A percentile compares a stretch with the other conserved stretches of the same genome.
These are phyloP conservation scores for Graphilbum fragrans DNA, from an alignment of 2,329 filamentous ascomycete genomes.

Conservation along the genomic window DNA sequence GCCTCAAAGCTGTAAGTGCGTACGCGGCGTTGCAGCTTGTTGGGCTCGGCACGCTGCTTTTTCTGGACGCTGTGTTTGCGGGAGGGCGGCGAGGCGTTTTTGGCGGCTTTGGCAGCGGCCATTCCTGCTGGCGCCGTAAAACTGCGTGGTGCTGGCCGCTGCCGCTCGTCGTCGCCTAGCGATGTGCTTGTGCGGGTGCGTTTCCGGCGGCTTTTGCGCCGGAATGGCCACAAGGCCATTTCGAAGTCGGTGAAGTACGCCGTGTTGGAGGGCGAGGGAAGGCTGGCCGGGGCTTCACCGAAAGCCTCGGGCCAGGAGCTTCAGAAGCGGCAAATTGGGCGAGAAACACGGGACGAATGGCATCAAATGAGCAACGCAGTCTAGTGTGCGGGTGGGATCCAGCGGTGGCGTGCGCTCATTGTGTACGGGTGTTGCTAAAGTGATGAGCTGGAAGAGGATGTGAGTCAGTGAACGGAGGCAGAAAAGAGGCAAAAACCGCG, in stretches of 20 bases:
- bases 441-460: background rate
- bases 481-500: background rate
- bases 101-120: slow-evolving; percentile 14
- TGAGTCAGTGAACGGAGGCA: background rate
- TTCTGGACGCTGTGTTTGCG: slow-evolving; percentile 21
- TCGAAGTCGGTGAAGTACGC: background rate
- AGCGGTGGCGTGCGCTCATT: too few relatives aligned
- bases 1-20: slow-evolving; percentile 52
- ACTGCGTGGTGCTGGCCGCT: slow-evolving; percentile 9
- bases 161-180: slow-evolving; percentile 35
- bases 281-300: background rate
- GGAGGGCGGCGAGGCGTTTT: slow-evolving; percentile 7
- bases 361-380: too few relatives aligned
- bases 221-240: slow-evolving; percentile 80
- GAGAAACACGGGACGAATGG: background rate
- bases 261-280: background rate
- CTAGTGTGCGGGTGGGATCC: too few relatives aligned
- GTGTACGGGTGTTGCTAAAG: too few relatives aligned
- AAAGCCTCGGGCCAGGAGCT: background rate
- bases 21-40: slow-evolving; percentile 33
- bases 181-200: slow-evolving; percentile 39
- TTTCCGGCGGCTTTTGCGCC: slow-evolving; percentile 58
- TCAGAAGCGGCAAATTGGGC: background rate
- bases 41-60: slow-evolving; percentile 32
- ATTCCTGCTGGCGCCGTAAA: slow-evolving; percentile 18